Conservation (phyloP, 2,329 filamentous ascomycete genomes). For the Emericellopsis cladophorae region DNA sequence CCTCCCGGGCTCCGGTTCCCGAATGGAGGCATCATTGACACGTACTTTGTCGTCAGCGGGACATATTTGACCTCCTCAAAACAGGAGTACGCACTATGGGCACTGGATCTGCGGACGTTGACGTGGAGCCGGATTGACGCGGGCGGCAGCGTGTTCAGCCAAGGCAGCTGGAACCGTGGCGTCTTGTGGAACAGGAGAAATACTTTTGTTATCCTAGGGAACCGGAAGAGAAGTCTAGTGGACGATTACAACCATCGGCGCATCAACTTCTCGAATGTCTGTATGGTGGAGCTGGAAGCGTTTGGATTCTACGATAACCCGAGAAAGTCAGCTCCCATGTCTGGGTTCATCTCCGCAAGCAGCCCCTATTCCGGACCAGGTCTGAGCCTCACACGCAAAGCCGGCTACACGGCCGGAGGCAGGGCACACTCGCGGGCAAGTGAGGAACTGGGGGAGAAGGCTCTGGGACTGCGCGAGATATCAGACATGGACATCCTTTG, state of each 20-base stretch:
- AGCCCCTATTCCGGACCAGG: constrained; percentile 48
- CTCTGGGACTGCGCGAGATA: constrained; percentile 68
- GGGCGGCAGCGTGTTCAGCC: constrained; percentile 84
- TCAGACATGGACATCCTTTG: constrained; percentile 96
- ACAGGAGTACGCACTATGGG: constrained; percentile 96
- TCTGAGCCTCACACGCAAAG: constrained; percentile 44
- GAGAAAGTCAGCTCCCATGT: constrained; percentile 62
- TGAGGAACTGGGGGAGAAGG: constrained; percentile 74
- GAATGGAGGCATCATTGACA: constrained; percentile 90
- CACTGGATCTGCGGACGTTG: constrained; percentile 73
- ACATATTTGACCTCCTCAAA: constrained; percentile 97
- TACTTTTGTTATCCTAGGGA: constrained; percentile 89
- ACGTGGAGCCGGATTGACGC: constrained; percentile 96
- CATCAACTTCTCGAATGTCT: constrained; percentile 95
- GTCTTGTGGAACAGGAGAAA: constrained; percentile 89
- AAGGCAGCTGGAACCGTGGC: constrained; percentile 95
- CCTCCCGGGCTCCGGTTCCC: constrained; percentile 90
- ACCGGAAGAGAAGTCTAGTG: constrained; percentile 83
- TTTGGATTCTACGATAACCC: constrained; percentile 98
- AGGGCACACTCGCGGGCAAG: constrained; percentile 65
- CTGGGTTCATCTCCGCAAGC: constrained; percentile 76
- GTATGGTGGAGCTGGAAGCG: constrained; percentile 91
- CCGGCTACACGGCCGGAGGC: constrained; percentile 59
- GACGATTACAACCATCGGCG: constrained; percentile 97
- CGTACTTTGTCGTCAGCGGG: constrained; percentile 92